These are phyloP conservation scores for Parastagonospora avenae DNA, from an alignment of 2,329 filamentous ascomycete genomes.

Conservation along the genomic window DNA sequence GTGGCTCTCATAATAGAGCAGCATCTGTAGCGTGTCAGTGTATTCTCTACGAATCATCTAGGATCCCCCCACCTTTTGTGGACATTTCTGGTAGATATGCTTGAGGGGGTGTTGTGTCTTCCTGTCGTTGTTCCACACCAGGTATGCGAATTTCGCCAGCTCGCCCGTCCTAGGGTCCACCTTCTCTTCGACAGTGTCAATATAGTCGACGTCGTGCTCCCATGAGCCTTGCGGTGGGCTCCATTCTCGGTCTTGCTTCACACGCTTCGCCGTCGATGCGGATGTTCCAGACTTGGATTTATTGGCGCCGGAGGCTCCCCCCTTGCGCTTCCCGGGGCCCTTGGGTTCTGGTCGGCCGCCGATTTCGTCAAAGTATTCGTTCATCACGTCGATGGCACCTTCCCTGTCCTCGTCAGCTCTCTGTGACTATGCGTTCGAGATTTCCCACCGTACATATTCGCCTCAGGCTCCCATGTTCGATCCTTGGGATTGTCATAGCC, in stretches of 20 bases:
- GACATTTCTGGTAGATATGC: slow-evolving; percentile 75
- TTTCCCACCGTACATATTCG: slow-evolving; percentile 63
- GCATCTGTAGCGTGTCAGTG: slow-evolving; percentile 37
- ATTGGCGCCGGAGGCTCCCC: slow-evolving; percentile 27
- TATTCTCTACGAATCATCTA: too few relatives aligned
- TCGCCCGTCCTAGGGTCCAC: slow-evolving; percentile 45
- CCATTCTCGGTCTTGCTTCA: slow-evolving; percentile 58
- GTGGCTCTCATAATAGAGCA: slow-evolving; percentile 58
- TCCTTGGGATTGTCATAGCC: slow-evolving; percentile 74
- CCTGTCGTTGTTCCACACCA: slow-evolving; percentile 74
- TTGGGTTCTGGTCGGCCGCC: slow-evolving; percentile 66
- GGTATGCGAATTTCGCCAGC: slow-evolving; percentile 66
- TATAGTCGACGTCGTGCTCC: slow-evolving; percentile 73
- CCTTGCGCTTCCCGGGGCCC: slow-evolving; percentile 58
- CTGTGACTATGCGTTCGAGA: not conserved
- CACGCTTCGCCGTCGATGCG: slow-evolving; percentile 27
- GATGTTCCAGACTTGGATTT: slow-evolving; percentile 32
- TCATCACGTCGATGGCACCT: slow-evolving; percentile 59
- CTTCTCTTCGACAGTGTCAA: slow-evolving; percentile 75
- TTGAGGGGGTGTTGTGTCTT: slow-evolving; percentile 75
- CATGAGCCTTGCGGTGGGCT: slow-evolving; percentile 74
- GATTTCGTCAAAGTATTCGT: slow-evolving; percentile 66
- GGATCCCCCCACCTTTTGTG: slow-evolving; percentile 65
- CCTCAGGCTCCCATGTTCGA: slow-evolving; percentile 78
- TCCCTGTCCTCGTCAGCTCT: slow-evolving; percentile 22